Percentiles rank a stretch among this genome's conserved stretches.
phyloP scores from a whole-genome alignment of 371 early-diverging fungal species.

The Astathelohania contejeani region DNA sequence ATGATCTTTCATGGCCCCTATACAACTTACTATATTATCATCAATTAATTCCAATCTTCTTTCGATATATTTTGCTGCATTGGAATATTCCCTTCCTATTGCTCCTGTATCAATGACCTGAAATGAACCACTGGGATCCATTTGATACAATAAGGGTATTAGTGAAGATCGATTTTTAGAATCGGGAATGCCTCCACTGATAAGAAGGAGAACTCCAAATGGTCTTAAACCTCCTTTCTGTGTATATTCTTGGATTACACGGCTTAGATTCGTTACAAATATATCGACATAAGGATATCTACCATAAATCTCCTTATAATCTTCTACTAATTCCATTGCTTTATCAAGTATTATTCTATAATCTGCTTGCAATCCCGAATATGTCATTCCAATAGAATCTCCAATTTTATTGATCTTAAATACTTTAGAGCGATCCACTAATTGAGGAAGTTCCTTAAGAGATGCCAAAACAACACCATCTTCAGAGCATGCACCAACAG shows the following conservation, averaged over 20 bases:
- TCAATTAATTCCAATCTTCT: slow-evolving; percentile 34
- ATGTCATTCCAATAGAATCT: slow-evolving; percentile 43
- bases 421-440: slow-evolving; percentile 34
- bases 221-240: slow-evolving; percentile 49
- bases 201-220: slow-evolving; percentile 45
- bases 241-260: slow-evolving; percentile 47
- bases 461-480: slow-evolving; percentile 49
- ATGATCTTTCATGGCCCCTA: slow-evolving; percentile 34
- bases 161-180: slow-evolving; percentile 9
- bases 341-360: slow-evolving; percentile 38
- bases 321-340: slow-evolving; percentile 41
- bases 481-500: slow-evolving; percentile 32
- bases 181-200: slow-evolving; percentile 28
- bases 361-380: slow-evolving; percentile 50
- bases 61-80: slow-evolving; percentile 31
- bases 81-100: slow-evolving; percentile 39
- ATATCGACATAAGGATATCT: slow-evolving; percentile 39
- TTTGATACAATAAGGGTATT: slow-evolving; percentile 34
- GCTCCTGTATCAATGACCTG: slow-evolving; percentile 14
- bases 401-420: slow-evolving; percentile 46
- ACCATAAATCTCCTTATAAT: slow-evolving; percentile 46
- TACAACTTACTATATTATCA: slow-evolving; percentile 40
- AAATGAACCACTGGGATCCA: slow-evolving; percentile 51
- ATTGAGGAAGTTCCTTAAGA: slow-evolving; percentile 35
- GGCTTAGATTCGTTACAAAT: slow-evolving; percentile 43